A percentile compares a stretch with the other conserved stretches of the same genome.
Evolutionary conservation across 1,284 basidiomycete species (phyloP).

Genomic region (Phellinidium pouzarii): DNA sequence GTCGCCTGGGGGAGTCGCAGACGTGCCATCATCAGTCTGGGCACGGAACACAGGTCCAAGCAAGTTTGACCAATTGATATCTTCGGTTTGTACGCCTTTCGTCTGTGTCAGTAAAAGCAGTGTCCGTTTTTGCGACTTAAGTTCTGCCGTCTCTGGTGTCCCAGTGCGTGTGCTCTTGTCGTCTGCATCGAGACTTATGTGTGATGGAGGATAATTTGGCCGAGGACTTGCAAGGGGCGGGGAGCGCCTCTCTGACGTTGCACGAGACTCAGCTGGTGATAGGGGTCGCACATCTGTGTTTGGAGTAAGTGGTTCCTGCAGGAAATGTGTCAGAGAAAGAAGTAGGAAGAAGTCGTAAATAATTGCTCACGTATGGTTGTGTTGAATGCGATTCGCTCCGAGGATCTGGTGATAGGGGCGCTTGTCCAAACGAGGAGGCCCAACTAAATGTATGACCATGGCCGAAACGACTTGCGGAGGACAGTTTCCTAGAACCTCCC

Average conservation of each 20-base stretch:
- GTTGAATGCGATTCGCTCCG: slow-evolving; percentile 26
- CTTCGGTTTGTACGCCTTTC: slow-evolving; percentile 72
- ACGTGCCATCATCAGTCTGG: slow-evolving; percentile 37
- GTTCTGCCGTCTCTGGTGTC: slow-evolving; percentile 32
- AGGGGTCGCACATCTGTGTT: slow-evolving; percentile 50
- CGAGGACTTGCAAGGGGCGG: slow-evolving; percentile 35
- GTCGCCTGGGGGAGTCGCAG: slow-evolving; percentile 32
- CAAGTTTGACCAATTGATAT: slow-evolving; percentile 24
- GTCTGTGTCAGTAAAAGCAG: slow-evolving; percentile 58
- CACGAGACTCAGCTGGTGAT: slow-evolving; percentile 47
- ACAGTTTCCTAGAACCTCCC: slow-evolving; percentile 31
- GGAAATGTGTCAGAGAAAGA: slow-evolving; percentile 15
- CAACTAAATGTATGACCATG: slow-evolving; percentile 16
- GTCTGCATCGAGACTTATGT: slow-evolving; percentile 43
- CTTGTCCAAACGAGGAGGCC: slow-evolving; percentile 18
- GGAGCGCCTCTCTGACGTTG: slow-evolving; percentile 37
- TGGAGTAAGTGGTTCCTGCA: slow-evolving; percentile 56
- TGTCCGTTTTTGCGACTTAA: slow-evolving; percentile 37
- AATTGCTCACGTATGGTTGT: slow-evolving; percentile 37
- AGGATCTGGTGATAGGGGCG: slow-evolving; percentile 20
- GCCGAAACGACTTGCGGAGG: slow-evolving; percentile 3
- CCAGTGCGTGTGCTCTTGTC: slow-evolving; percentile 35
- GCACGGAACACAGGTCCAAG: slow-evolving; percentile 32
- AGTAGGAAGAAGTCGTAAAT: neutral
- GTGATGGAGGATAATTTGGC: slow-evolving; percentile 30